A percentile compares a stretch with the other conserved stretches of the same genome.
Evolutionary conservation across 345 rosid genomes (phyloP).

Genomic region (Corchorus olitorius): DNA sequence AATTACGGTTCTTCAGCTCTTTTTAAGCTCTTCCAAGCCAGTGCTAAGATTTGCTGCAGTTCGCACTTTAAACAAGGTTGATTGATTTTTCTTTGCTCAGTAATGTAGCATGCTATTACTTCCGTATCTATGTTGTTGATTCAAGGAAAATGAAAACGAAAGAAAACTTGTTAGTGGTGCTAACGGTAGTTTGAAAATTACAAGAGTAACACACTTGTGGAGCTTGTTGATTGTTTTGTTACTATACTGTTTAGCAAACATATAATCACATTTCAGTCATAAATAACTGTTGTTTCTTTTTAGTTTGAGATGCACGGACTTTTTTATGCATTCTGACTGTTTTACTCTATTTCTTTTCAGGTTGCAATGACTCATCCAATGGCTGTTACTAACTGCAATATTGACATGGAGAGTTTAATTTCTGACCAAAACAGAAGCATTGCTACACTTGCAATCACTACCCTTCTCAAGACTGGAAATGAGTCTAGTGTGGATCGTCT

Average conservation of each 20-base stretch:
- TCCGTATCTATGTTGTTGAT: not conserved
- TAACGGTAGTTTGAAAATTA: not conserved
- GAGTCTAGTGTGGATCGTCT: constrained; percentile 97
- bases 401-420: constrained; percentile 98
- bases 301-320: not conserved
- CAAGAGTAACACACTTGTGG: not conserved
- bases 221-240: not conserved
- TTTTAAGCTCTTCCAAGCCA: constrained; percentile 96
- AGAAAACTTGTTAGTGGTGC: not conserved
- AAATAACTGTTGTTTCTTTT: not conserved
- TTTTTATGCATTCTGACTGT: not conserved
- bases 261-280: not conserved
- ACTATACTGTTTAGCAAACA: not conserved
- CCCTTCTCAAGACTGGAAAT: constrained; percentile 95
- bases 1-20: constrained; percentile 95
- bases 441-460: constrained; percentile 98
- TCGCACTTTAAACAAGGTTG: constrained; percentile 95
- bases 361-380: constrained; percentile 99
- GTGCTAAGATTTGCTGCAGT: constrained; percentile 97
- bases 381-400: constrained; percentile 99
- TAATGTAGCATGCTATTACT: not conserved
- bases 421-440: constrained; percentile 99
- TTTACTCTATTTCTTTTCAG: constrained; percentile 41
- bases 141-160: not conserved
- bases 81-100: constrained; percentile 15